Conservation (phyloP, 495 filamentous ascomycete species). For the Lentithecium fluviatile region DNA sequence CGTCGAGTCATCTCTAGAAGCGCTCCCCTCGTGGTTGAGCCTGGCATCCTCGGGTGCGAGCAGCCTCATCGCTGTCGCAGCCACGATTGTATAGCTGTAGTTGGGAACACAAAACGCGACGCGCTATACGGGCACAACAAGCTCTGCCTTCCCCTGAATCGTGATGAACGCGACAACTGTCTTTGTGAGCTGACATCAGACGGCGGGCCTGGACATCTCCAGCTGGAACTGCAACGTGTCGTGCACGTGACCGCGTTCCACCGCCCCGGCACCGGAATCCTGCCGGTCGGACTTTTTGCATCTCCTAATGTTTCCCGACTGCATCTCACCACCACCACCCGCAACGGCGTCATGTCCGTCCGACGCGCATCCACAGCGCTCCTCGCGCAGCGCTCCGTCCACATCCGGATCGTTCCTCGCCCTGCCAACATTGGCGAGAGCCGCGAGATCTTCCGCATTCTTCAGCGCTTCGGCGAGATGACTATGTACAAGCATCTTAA, state of each 20-base stretch:
- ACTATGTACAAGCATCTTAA: conserved; percentile 70
- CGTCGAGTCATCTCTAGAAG: conserved; percentile 11
- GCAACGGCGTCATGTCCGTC: conserved; percentile 11
- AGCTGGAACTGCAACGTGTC: neutral
- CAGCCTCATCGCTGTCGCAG: conserved; percentile 24
- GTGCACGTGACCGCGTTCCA: conserved; percentile 1
- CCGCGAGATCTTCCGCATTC: conserved; percentile 64
- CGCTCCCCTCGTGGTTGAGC: conserved; percentile 29
- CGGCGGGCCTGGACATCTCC: no score
- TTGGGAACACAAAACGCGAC: conserved; percentile 1
- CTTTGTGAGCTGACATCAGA: neutral
- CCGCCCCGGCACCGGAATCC: neutral
- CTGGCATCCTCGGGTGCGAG: conserved; percentile 19
- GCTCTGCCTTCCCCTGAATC: no score
- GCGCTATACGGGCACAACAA: neutral
- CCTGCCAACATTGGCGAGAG: conserved; percentile 68
- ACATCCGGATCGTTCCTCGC: conserved; percentile 63
- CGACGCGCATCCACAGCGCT: conserved; percentile 21
- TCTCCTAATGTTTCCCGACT: neutral
- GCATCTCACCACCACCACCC: neutral
- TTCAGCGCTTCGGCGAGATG: conserved; percentile 76
- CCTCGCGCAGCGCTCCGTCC: conserved; percentile 47
- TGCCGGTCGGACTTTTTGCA: neutral
- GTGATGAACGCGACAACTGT: neutral
- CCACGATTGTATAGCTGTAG: conserved; percentile 1